Evolutionary conservation across 2,329 filamentous ascomycete genomes (phyloP), one percentile per base, ranked within the genome.

Genomic region (Plenodomus biglobosus): DNA sequence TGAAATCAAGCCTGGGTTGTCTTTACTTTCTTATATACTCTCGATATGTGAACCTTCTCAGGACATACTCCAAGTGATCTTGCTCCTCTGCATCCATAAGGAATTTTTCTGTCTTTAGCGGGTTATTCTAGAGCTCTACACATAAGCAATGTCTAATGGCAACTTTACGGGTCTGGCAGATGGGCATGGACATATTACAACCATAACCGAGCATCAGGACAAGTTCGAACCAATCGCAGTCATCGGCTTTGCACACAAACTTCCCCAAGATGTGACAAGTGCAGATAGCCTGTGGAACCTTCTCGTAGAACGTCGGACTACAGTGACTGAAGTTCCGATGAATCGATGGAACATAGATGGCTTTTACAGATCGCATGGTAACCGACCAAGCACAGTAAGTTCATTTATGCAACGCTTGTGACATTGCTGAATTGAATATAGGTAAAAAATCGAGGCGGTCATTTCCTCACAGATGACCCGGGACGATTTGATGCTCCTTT

Each of bases 221-320:
- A 15, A 6, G 17, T 17, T 36, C 20, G 53, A 60, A 37, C 57
- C 64, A 2, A 55, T 65, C 17, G 73, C 73, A 4, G 61, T 76
- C 11, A 57, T 75, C 36, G 73, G 73, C 24, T 68, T 71, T 38
- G 58, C 64, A 6, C 53, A 61, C 41, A 59, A 56, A 18, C 59
- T 67, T 19, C 61, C 64, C 2, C 52, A 60, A 38, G 56, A 55
- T 38, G 52, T 55, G 0, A 50, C 44, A 1, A 40, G 42, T 1
- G 42, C 52, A 15, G 53, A 59, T 8, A 45, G 38, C 22, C 46
- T 66, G 8, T 66, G 63, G 64, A 50, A 54, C 13, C 46, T 64
- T n/a, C 50, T 64, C 8, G 36, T 51, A 18, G 47, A 56, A 19
- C 46, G 53, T 15, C 44, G 54, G 8, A 48, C 44, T 1, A 53